Evolutionary conservation across 495 filamentous ascomycete species (phyloP), one percentile per base, ranked within the genome.

Genomic region (Neurospora africana): DNA sequence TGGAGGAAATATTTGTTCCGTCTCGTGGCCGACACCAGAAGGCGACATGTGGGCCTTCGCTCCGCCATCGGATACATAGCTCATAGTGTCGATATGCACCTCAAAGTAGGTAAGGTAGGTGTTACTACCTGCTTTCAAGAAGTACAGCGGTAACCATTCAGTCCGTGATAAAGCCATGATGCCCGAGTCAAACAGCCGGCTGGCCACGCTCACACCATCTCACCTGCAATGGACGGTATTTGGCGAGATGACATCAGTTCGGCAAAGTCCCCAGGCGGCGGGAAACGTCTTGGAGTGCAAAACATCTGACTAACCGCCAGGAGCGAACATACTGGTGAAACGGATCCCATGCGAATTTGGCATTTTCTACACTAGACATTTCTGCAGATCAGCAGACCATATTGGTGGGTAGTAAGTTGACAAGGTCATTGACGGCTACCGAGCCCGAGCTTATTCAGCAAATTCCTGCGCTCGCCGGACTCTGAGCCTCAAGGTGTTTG

Each of bases 1-100:
- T 80, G 79, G 79, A 74, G 79, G 78, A 75, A 78, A 30, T 71
- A 47, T 69, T 73, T 80, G 76, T 71, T 74, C 78, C 78, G 78
- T 72, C 68, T 44, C 35, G 21, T 74, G 53, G 53, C 15, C 27
- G 53, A 65, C 53, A 65, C 13, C 53, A 33, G 53, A 61, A 7
- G 6, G 53, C 11, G 19, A 41, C 23, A 30, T 61, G 53, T 30
- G 53, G 30, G 53, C 53, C 23, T 30, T 61, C n/a, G 6, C 23
- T 61, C 23, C 23, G 53, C 53, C 53, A 61, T 61, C 53, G 13
- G 23, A 61, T 11, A 61, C 44, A 23, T 53, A 13, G 44, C 9
- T 35, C 33, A 35, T 6, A 35, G 33, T 4, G 3, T 35, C 33
- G 4, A 35, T 3, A 35, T 35, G 7, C 33, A 35, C 33, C 7